Evolutionary conservation across 129 eudicot genomes (phyloP).

Genomic region (Gnaphalium uliginosum): DNA sequence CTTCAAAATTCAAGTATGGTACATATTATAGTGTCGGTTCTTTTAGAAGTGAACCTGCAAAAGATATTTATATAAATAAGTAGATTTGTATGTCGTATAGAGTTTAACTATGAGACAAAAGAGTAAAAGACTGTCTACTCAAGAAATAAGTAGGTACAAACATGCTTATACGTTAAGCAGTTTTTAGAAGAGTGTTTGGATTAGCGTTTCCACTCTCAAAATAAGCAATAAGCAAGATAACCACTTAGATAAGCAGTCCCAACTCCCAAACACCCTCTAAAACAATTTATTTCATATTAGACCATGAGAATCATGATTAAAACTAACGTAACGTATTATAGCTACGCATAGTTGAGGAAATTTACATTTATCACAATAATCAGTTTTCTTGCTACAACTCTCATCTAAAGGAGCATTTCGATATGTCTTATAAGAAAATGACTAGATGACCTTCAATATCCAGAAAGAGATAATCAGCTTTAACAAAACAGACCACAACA

Average conservation of each 20-base stretch:
- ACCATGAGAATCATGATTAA: no score
- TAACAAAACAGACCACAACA: not conserved
- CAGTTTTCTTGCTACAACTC: constrained; percentile 1
- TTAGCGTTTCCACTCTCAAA: no score
- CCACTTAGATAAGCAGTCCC: not conserved
- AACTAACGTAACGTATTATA: no score
- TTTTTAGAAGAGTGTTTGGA: not conserved
- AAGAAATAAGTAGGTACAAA: not conserved
- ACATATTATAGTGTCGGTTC: constrained; percentile 15
- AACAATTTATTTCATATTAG: not conserved
- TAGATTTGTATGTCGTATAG: not conserved
- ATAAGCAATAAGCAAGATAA: no score
- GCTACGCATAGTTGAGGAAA: not conserved
- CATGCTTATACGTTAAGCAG: not conserved
- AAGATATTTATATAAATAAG: not conserved
- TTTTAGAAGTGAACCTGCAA: constrained; percentile 30
- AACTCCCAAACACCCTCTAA: not conserved
- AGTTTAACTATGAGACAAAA: not conserved
- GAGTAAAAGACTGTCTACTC: not conserved
- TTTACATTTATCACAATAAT: not conserved
- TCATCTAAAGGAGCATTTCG: not conserved
- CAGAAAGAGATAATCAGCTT: not conserved
- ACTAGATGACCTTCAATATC: not conserved
- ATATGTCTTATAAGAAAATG: not conserved
- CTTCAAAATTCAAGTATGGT: constrained; percentile 6